phyloP scores from a whole-genome alignment of 2,329 filamentous ascomycete genomes.

The Alternaria panax region DNA sequence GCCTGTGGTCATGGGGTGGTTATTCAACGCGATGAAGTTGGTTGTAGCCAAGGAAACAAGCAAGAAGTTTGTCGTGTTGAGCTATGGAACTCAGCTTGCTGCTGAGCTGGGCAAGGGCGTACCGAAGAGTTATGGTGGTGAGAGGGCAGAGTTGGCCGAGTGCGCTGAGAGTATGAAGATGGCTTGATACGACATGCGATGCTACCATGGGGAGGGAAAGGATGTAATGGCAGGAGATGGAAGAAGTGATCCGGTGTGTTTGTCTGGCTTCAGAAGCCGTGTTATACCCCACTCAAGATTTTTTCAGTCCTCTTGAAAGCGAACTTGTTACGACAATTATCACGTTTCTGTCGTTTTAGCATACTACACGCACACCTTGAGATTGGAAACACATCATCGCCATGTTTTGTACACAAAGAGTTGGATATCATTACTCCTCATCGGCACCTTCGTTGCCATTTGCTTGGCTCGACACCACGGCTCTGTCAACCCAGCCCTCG shows the following conservation, averaged over 20 bases:
- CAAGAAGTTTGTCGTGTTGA: constrained; percentile 59
- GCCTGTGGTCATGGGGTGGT: constrained; percentile 86
- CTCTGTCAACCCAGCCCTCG: constrained; percentile 76
- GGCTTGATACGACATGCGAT: constrained; percentile 7
- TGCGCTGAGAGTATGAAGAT: constrained; percentile 53
- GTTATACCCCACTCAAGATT: constrained; percentile 24
- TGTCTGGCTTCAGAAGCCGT: constrained; percentile 13
- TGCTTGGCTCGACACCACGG: constrained; percentile 20
- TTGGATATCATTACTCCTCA: constrained; percentile 5
- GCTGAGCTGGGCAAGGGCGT: constrained; percentile 71
- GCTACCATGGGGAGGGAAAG: not conserved
- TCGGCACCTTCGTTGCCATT: constrained; percentile 14
- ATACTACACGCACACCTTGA: not conserved
- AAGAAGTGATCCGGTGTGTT: not conserved
- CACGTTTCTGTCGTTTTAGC: not conserved
- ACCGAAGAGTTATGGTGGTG: constrained; percentile 81
- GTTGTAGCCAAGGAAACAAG: constrained; percentile 58
- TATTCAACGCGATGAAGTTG: constrained; percentile 58
- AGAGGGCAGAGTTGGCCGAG: constrained; percentile 62
- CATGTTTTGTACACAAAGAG: not conserved
- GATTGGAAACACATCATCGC: not conserved
- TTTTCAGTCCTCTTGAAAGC: not conserved
- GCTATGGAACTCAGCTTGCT: constrained; percentile 70
- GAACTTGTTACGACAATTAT: not conserved
- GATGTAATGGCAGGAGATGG: constrained; percentile 29